phyloP scores from a whole-genome alignment of 495 filamentous ascomycete species.

The Aspergillus panamensis region DNA sequence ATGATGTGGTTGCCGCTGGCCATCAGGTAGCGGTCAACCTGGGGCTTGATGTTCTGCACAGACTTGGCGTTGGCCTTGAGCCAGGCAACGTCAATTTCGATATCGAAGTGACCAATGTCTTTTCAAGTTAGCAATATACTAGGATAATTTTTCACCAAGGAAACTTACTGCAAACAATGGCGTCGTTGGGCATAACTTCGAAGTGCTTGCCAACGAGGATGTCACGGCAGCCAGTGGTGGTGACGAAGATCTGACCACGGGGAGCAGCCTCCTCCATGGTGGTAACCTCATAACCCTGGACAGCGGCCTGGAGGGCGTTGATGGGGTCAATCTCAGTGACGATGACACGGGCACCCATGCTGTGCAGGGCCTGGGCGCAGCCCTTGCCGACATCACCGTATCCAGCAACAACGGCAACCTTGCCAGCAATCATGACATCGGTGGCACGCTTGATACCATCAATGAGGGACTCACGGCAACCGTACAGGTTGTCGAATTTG shows the following conservation, averaged over 20 bases:
- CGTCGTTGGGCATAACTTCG: constrained; percentile 95
- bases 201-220: constrained; percentile 92
- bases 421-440: constrained; percentile 99
- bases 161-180: constrained; percentile 94
- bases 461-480: constrained; percentile 96
- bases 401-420: constrained; percentile 94
- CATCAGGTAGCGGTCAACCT: constrained; percentile 97
- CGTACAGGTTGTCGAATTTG: constrained; percentile 99
- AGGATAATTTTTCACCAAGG: not conserved
- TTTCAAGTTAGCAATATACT: constrained; percentile 11
- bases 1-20: constrained; percentile 93
- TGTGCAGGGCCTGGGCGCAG: constrained; percentile 89
- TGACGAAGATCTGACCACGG: constrained; percentile 95
- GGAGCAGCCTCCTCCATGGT: constrained; percentile 95
- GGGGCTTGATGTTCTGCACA: constrained; percentile 98
- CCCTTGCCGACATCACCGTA: constrained; percentile 99
- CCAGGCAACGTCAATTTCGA: constrained; percentile 99
- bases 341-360: constrained; percentile 95
- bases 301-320: constrained; percentile 98
- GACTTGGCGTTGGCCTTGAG: constrained; percentile 92
- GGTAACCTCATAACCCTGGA: constrained; percentile 92
- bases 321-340: constrained; percentile 98
- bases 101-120: constrained; percentile 99
- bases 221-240: constrained; percentile 98
- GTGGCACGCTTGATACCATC: constrained; percentile 99